Evolutionary conservation across 208 protist species (phyloP), one percentile per base, ranked within the genome.

Genomic region (Lotmaria passim): DNA sequence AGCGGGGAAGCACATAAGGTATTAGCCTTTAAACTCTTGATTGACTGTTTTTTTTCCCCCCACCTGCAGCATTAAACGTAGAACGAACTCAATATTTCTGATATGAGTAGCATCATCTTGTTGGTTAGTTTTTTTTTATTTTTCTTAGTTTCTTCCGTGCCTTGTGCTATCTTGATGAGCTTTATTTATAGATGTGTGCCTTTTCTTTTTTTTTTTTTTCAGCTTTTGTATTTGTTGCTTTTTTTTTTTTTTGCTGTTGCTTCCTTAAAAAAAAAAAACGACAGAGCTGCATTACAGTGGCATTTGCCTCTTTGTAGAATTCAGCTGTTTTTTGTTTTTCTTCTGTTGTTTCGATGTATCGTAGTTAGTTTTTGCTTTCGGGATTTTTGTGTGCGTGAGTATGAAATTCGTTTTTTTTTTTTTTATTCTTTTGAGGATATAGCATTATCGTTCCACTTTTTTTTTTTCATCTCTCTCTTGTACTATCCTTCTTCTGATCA

Each of bases 131-230:
- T n/a, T n/a, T n/a, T 55, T 34, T 28, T 33, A 55, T 55, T 55
- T 55, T 55, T 55, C 5, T 48, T 48, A n/a, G n/a, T n/a, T n/a
- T n/a, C n/a, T n/a, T n/a, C n/a, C n/a, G n/a, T n/a, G n/a, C n/a
- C n/a, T n/a, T n/a, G n/a, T n/a, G n/a, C n/a, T n/a, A n/a, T n/a
- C n/a, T n/a, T n/a, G n/a, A n/a, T n/a, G n/a, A n/a, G n/a, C n/a
- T 48, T 48, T 7, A 48, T 21, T 48, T 21, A 5, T 48, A 5
- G 4, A 23, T 30, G 47, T 52, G 19, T 24, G 23, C 7, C 21
- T 43, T 59, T 43, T 59, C 3, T 8, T 12, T 59, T 59, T 43
- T 39, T 31, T 65, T 57, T 48, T 60, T 59, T 58, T 19, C n/a
- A n/a, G 46, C 38, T 41, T 41, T 7, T 41, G 7, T 41, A 14